Evolutionary conservation across 148 eudicot genomes (phyloP).

Genomic region (Arctostaphylos glauca): DNA sequence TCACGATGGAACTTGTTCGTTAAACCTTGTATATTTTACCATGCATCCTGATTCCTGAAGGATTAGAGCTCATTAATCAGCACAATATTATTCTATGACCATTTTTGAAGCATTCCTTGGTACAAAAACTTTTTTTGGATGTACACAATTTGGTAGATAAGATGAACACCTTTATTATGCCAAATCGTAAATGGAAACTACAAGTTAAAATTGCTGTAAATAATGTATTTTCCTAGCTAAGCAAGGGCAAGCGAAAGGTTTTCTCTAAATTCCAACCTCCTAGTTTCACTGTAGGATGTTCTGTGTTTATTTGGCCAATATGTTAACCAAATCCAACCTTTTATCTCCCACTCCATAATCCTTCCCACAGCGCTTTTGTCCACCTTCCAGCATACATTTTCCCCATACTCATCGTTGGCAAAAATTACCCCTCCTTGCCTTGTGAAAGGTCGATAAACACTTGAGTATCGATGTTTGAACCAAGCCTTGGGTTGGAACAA

Average conservation of each 20-base stretch:
- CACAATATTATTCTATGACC: not conserved
- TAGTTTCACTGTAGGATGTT: slow-evolving; percentile 69
- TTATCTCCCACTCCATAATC: slow-evolving; percentile 70
- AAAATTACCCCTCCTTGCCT: slow-evolving; percentile 85
- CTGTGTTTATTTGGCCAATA: slow-evolving; percentile 83
- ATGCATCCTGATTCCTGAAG: not conserved
- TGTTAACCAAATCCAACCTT: slow-evolving; percentile 76
- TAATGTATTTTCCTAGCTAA: slow-evolving; percentile 14
- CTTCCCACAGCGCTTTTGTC: slow-evolving; percentile 47
- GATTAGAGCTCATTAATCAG: not conserved
- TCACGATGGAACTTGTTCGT: not conserved
- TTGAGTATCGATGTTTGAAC: slow-evolving; percentile 77
- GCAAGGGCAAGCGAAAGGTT: slow-evolving; percentile 52
- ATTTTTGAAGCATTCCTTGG: not conserved
- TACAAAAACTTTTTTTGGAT: not conserved
- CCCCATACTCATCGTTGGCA: slow-evolving; percentile 75
- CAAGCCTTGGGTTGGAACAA: slow-evolving; percentile 67
- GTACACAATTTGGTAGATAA: not conserved
- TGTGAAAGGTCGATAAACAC: slow-evolving; percentile 65
- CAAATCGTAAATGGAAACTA: not conserved
- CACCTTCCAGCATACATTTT: slow-evolving; percentile 75
- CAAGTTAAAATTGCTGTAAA: not conserved
- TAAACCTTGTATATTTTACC: not conserved
- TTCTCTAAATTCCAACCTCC: slow-evolving; percentile 75
- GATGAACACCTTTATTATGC: not conserved